Conservation (phyloP, 305 asterid genomes). For the Solanum hybrid region DNA sequence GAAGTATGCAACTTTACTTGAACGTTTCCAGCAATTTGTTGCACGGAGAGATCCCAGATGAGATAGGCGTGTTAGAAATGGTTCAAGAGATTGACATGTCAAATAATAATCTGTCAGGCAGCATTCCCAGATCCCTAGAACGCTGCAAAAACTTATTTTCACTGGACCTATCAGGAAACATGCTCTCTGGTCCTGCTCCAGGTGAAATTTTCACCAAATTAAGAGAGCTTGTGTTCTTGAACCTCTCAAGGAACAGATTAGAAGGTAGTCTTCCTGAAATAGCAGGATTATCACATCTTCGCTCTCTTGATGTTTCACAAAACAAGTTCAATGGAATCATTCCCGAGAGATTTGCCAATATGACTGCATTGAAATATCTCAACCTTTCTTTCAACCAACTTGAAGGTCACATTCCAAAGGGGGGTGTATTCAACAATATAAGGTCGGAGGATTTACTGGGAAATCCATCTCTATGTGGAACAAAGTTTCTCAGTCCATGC, state of each 20-base stretch:
- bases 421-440: conserved; percentile 33
- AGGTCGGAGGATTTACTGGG: conserved; percentile 32
- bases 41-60: conserved; percentile 53
- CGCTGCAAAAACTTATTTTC: conserved; percentile 48
- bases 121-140: conserved; percentile 38
- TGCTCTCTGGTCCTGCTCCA: conserved; percentile 34
- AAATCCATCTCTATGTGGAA: conserved; percentile 60
- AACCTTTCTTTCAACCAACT: conserved; percentile 69
- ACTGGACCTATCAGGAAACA: conserved; percentile 61
- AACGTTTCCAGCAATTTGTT: conserved; percentile 59
- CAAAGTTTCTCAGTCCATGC: conserved; percentile 27
- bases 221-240: conserved; percentile 34
- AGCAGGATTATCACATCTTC: conserved; percentile 26
- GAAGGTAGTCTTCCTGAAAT: conserved; percentile 46
- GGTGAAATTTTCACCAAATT: conserved; percentile 33
- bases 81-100: conserved; percentile 67
- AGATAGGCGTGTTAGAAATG: conserved; percentile 56
- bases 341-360: conserved; percentile 40
- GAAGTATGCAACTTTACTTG: conserved; percentile 52
- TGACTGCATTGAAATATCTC: conserved; percentile 44
- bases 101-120: conserved; percentile 48
- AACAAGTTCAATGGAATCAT: conserved; percentile 56
- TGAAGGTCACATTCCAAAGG: conserved; percentile 53
- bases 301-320: conserved; percentile 48
- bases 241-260: conserved; percentile 55